Conservation (phyloP, 2,329 filamentous ascomycete genomes). For the Aspergillus luchuensis region DNA sequence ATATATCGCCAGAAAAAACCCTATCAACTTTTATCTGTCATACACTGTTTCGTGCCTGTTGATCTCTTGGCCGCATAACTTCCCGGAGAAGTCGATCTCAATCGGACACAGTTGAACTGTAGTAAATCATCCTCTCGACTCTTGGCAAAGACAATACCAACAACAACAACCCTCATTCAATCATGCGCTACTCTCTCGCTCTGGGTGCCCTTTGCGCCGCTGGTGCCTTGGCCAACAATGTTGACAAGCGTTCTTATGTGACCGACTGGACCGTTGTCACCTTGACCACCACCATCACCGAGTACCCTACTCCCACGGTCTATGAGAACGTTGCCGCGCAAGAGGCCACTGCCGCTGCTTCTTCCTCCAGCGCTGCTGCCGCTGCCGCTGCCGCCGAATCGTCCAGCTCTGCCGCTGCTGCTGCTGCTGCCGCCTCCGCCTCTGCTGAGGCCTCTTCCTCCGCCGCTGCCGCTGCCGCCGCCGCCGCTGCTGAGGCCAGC, state of each 20-base stretch:
- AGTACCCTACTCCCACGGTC: conserved; percentile 10
- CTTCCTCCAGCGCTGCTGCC: conserved; percentile 1
- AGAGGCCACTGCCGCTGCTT: not conserved
- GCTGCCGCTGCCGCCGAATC: conserved; percentile 4
- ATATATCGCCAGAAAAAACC: conserved; percentile 16
- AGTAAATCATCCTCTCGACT: conserved; percentile 23
- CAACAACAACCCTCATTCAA: conserved; percentile 5
- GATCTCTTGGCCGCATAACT: conserved; percentile 26
- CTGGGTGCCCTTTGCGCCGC: conserved; percentile 41
- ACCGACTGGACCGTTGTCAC: conserved; percentile 40
- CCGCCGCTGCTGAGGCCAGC: not conserved
- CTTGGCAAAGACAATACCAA: conserved; percentile 14
- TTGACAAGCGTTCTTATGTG: conserved; percentile 38
- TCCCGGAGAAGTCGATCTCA: conserved; percentile 40
- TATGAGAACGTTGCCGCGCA: conserved; percentile 2
- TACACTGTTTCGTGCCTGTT: conserved; percentile 8
- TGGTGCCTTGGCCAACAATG: conserved; percentile 35
- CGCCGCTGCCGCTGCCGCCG: not conserved
- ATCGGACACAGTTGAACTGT: conserved; percentile 37
- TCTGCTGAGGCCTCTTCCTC: not conserved
- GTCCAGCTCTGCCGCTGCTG: not conserved
- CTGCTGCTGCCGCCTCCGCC: not conserved
- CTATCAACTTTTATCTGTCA: conserved; percentile 7
- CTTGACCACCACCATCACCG: conserved; percentile 40
- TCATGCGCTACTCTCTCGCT: conserved; percentile 40